Evolutionary conservation across 768 basidiomycete species (phyloP), one percentile per base, ranked within the genome.

Genomic region (Leccinum disarticulatum): DNA sequence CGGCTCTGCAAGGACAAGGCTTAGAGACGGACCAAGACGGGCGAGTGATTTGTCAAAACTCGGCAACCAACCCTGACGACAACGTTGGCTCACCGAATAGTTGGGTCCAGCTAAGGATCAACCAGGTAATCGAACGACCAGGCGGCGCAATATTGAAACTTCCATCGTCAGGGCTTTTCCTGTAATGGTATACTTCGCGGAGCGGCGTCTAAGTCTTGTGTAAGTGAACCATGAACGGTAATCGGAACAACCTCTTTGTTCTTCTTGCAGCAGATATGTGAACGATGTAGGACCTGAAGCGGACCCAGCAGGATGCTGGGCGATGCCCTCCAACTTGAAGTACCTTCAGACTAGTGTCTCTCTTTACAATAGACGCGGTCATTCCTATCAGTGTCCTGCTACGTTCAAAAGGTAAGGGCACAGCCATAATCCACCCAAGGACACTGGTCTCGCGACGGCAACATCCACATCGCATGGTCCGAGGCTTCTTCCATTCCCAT

Each of bases 401-500:
- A 22, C 22, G 22, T 22, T 22, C n/a, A 5, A 46, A 46, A 46
- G 43, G 25, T 36, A 41, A n/a, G n/a, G 27, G 41, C 28, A 22
- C 38, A 10, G 48, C 48, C 43, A 35, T 35, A 10, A n/a, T 46
- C 51, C 19, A 30, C 51, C 50, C 41, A 51, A 48, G 60, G 49
- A 47, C 48, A 28, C 73, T 70, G 73, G 67, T 55, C 65, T 57
- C 51, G 65, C 28, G 60, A 69, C 66, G 67, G 52, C 61, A 28
- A 60, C 70, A 68, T 31, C 63, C 59, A 61, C 70, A 53, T 64
- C 54, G 64, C 69, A 73, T 78, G 76, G 76, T 76, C 76, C 66
- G 72, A 67, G 70, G 70, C 76, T 75, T 81, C 77, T 81, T 81
- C 79, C 80, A 81, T 81, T 81, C 80, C 79, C 80, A 81, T 81